A percentile compares a stretch with the other conserved stretches of the same genome.
Conservation (phyloP, 495 filamentous ascomycete genomes). For the Daldinia childiae region DNA sequence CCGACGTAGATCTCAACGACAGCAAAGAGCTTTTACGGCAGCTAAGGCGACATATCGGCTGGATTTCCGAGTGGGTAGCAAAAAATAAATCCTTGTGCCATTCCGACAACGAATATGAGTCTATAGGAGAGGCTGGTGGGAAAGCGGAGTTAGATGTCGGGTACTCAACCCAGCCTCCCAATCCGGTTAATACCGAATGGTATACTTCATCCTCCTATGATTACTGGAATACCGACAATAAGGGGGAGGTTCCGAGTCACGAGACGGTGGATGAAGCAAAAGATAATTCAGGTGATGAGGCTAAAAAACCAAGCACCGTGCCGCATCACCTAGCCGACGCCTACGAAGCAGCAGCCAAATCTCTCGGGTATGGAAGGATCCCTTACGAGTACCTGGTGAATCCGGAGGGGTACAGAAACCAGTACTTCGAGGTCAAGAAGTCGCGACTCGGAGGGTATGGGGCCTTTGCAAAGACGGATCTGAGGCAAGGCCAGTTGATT, state of each 20-base stretch:
- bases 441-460: constrained; percentile 45
- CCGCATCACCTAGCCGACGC: background rate
- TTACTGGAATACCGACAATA: background rate
- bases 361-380: constrained; percentile 22
- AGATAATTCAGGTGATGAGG: background rate
- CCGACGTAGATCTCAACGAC: background rate
- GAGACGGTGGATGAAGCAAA: background rate
- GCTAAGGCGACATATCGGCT: background rate
- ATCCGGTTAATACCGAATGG: background rate
- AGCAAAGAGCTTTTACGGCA: background rate
- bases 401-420: constrained; percentile 26
- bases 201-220: too few relatives aligned
- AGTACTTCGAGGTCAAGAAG: constrained; percentile 39
- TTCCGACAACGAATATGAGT: background rate
- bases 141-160: too few relatives aligned
- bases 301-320: background rate
- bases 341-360: background rate
- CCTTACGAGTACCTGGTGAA: constrained; percentile 8
- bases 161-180: background rate
- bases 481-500: constrained; percentile 41
- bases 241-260: background rate
- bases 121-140: background rate
- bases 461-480: constrained; percentile 43
- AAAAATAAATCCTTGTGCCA: background rate
- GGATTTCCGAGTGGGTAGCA: background rate